Evolutionary conservation across 768 basidiomycete genomes (phyloP).

Genomic region (Atractiella rhizophila): DNA sequence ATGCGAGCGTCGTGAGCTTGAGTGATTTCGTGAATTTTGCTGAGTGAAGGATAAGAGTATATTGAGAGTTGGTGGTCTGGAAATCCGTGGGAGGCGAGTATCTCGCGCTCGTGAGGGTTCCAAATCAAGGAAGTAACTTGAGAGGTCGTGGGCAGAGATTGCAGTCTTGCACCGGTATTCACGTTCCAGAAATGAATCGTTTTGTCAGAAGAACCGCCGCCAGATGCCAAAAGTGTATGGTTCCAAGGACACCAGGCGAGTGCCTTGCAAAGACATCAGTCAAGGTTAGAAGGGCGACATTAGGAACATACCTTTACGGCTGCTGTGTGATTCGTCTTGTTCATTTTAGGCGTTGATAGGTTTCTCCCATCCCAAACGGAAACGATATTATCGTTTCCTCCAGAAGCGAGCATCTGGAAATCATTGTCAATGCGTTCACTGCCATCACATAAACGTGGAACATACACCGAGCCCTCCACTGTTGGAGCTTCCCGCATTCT

Average conservation of each 20-base stretch:
- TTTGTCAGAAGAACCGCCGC: conserved; percentile 72
- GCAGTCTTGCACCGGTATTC: conserved; percentile 70
- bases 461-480: conserved; percentile 15
- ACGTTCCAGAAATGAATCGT: conserved; percentile 75
- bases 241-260: conserved; percentile 97
- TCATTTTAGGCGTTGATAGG: conserved; percentile 48
- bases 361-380: conserved; percentile 80
- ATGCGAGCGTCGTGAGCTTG: conserved; percentile 85
- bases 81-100: conserved; percentile 80
- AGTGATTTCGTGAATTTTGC: conserved; percentile 55
- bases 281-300: neutral
- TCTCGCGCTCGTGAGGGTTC: conserved; percentile 63
- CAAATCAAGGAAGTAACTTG: conserved; percentile 82
- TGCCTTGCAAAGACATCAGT: conserved; percentile 30
- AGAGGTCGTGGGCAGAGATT: conserved; percentile 59
- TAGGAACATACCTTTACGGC: conserved; percentile 29
- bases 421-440: neutral
- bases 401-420: conserved; percentile 56
- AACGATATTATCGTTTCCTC: conserved; percentile 92
- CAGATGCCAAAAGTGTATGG: conserved; percentile 62
- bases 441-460: neutral
- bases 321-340: conserved; percentile 69
- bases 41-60: conserved; percentile 49
- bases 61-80: conserved; percentile 30
- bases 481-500: conserved; percentile 30